phyloP scores from a whole-genome alignment of 495 filamentous ascomycete species.

The Penicillium flavigenum region DNA sequence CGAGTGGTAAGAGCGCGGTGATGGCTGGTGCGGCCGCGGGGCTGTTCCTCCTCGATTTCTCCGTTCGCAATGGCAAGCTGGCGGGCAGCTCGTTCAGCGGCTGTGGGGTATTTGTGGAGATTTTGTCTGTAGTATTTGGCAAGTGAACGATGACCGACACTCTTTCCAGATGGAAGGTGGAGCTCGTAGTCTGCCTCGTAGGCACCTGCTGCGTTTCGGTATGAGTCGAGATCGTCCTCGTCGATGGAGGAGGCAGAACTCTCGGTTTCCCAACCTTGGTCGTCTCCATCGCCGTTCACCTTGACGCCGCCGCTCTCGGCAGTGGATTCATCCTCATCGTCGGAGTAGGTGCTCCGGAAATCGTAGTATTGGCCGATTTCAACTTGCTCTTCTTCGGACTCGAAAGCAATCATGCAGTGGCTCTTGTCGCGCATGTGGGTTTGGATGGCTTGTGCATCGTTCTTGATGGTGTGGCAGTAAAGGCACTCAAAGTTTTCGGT shows the following conservation, averaged over 20 bases:
- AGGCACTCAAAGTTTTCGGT: slow-evolving; percentile 75
- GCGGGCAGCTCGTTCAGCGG: slow-evolving; percentile 56
- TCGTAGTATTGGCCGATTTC: slow-evolving; percentile 99
- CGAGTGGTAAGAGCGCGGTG: slow-evolving; percentile 62
- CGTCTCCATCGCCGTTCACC: slow-evolving; percentile 45
- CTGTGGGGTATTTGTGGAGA: slow-evolving; percentile 73
- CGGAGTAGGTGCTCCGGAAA: slow-evolving; percentile 91
- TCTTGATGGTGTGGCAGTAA: slow-evolving; percentile 76
- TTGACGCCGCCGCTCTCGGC: slow-evolving; percentile 42
- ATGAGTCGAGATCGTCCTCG: slow-evolving; percentile 43
- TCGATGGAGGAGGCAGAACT: slow-evolving; percentile 80
- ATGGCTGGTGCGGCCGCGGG: slow-evolving; percentile 38
- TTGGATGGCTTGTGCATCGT: slow-evolving; percentile 70
- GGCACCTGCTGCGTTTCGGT: slow-evolving; percentile 58
- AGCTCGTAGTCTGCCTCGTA: slow-evolving; percentile 91
- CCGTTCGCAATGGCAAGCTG: slow-evolving; percentile 50
- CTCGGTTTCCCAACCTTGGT: slow-evolving; percentile 91
- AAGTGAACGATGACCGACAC: slow-evolving; percentile 87
- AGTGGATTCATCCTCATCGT: slow-evolving; percentile 54
- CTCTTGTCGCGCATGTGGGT: slow-evolving; percentile 97
- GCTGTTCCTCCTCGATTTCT: slow-evolving; percentile 46
- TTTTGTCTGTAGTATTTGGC: slow-evolving; percentile 91
- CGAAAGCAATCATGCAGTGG: slow-evolving; percentile 95
- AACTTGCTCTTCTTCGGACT: slow-evolving; percentile 83
- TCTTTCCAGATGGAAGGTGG: slow-evolving; percentile 85